Evolutionary conservation across 2,329 filamentous ascomycete species (phyloP), one percentile per base, ranked within the genome.

Genomic region (Colletotrichum cereale): DNA sequence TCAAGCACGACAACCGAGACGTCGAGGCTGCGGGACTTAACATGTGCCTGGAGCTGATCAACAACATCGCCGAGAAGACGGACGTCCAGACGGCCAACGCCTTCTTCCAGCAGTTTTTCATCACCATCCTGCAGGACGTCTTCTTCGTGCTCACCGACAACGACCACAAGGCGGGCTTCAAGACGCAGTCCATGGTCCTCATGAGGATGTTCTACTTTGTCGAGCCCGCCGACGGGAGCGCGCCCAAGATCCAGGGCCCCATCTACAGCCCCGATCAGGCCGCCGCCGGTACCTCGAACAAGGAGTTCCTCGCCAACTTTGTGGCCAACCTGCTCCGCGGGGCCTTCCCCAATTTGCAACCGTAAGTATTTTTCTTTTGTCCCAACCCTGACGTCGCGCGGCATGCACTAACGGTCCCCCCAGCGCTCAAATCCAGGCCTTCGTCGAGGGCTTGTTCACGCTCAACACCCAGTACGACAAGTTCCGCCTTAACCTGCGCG

Each of bases 121-220:
- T 97, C 65, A 91, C 93, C 1, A 98, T 99, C 75, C 86, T 99
- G 62, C 96, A 99, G 82, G 96, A 99, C 78, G 95, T 99, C 18
- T 97, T 99, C 87, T 99, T 98, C 78, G 96, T 99, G 52, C 89
- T 99, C 62, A 98, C 96, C 0, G 96, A 99, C 79, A 96, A 93
- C 72, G 96, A 99, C 77, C 96, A 99, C 88, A 99, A 99, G 86
- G 96, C 96, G 73, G 96, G 96, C 0, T 99, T 99, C 87, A 99
- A 99, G 87, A 96, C 95, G 11, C 96, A 99, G 84, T 95, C 95
- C 4, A 92, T 96, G 89, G 86, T 99, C 60, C 85, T 99, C 73
- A 95, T 96, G 77, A 93, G 95, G 78, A 95, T 99, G 89, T 97
- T 99, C 85, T 97, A 95, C 86, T 95, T 98, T 67, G 91, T 98